Conservation (phyloP, 495 filamentous ascomycete genomes). For the Aspergillus indologenus region DNA sequence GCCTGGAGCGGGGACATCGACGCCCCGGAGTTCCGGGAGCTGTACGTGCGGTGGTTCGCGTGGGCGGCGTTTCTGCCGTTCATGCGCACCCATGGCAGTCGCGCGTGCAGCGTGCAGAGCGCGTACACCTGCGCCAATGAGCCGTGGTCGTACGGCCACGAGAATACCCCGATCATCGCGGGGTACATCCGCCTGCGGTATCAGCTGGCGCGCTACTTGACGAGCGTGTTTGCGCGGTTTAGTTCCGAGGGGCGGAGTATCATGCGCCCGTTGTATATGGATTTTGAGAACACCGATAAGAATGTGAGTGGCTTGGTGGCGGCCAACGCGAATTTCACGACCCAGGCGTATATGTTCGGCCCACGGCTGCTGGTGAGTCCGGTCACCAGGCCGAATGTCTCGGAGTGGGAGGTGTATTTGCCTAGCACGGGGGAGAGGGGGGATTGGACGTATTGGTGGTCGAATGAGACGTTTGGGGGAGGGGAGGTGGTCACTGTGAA, state of each 20-base stretch:
- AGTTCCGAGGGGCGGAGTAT: conserved; percentile 26
- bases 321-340: conserved; percentile 23
- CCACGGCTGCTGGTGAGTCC: conserved; percentile 26
- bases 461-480: conserved; percentile 26
- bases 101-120: conserved; percentile 20
- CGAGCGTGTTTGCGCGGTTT: conserved; percentile 20
- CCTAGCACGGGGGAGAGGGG: conserved; percentile 15
- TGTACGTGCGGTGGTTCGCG: conserved; percentile 31
- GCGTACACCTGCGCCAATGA: conserved; percentile 32
- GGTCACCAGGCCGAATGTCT: conserved; percentile 25
- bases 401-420: conserved; percentile 31
- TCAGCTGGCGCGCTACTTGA: conserved; percentile 21
- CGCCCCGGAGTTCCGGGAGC: conserved; percentile 26
- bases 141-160: conserved; percentile 31
- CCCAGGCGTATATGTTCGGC: conserved; percentile 34
- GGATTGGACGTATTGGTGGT: conserved; percentile 33
- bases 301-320: conserved; percentile 17
- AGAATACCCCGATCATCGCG: conserved; percentile 24
- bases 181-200: conserved; percentile 32
- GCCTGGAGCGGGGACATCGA: conserved; percentile 29
- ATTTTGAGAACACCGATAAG: conserved; percentile 24
- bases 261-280: conserved; percentile 33
- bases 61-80: conserved; percentile 32
- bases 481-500: conserved; percentile 24
- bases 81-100: conserved; percentile 31